Percentiles rank a stretch among this genome's conserved stretches.
Evolutionary conservation across 805 yeast genomes (phyloP).

Genomic region (Spathaspora passalidarum): DNA sequence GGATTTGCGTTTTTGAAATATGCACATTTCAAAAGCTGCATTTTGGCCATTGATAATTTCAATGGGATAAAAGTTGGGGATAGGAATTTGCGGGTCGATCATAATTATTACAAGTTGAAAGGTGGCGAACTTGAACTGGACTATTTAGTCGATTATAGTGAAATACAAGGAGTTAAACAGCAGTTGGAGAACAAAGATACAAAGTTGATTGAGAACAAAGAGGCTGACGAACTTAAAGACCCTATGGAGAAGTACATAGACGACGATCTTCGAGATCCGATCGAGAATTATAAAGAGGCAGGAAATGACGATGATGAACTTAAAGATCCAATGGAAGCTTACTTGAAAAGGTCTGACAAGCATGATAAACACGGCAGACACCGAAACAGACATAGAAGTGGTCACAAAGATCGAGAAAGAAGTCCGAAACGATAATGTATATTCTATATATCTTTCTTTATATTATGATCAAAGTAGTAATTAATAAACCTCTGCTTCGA

Average conservation of each 20-base stretch:
- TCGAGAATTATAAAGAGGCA: conserved; percentile 14
- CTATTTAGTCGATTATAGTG: conserved; percentile 25
- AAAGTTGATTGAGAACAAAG: conserved; percentile 10
- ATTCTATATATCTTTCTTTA: conserved; percentile 3
- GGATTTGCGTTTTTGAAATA: conserved; percentile 84
- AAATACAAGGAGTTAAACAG: conserved; percentile 5
- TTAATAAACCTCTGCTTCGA: conserved; percentile 29
- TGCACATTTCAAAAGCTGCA: conserved; percentile 75
- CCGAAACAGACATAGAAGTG: not conserved
- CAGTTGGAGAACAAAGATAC: not conserved
- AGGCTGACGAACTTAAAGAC: conserved; percentile 17
- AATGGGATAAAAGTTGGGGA: conserved; percentile 66
- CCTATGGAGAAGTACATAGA: conserved; percentile 18
- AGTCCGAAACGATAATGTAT: not conserved
- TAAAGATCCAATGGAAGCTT: conserved; percentile 20
- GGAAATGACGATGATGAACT: conserved; percentile 20
- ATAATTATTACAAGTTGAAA: conserved; percentile 57
- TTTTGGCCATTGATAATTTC: conserved; percentile 84
- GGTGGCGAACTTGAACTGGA: conserved; percentile 50
- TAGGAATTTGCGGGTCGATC: conserved; percentile 58
- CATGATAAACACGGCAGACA: too few species aligned
- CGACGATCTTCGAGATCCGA: conserved; percentile 18
- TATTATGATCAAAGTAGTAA: conserved; percentile 16
- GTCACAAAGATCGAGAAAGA: not conserved
- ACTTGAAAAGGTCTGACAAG: not conserved